Conservation (phyloP, 805 yeast genomes). For the Saitoella complicata region DNA sequence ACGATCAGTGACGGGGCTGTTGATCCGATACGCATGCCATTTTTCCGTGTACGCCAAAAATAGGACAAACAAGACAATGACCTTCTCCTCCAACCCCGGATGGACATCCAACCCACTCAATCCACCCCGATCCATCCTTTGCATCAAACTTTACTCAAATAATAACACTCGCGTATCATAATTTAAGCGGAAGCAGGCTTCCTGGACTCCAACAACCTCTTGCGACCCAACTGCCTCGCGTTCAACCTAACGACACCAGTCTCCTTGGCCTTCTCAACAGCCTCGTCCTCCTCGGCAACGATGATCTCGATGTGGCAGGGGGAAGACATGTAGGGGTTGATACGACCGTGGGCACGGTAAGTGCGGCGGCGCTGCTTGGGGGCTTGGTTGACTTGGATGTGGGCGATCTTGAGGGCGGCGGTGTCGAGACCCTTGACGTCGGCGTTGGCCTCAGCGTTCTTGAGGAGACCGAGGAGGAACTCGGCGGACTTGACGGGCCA, state of each 20-base stretch:
- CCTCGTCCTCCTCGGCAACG: conserved; percentile 88
- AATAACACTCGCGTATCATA: too few species aligned
- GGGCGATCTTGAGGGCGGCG: conserved; percentile 83
- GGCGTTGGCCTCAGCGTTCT: conserved; percentile 98
- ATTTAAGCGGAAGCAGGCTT: too few species aligned
- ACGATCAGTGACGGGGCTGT: too few species aligned
- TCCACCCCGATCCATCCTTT: too few species aligned
- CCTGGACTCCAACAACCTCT: too few species aligned
- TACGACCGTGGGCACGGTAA: conserved; percentile 99
- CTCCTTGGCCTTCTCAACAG: conserved; percentile 80
- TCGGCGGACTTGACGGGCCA: conserved; percentile 99
- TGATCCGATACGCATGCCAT: too few species aligned
- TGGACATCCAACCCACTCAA: too few species aligned
- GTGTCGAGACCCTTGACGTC: conserved; percentile 97
- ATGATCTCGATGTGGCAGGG: conserved; percentile 98
- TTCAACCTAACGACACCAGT: conserved; percentile 10
- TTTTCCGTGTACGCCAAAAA: too few species aligned
- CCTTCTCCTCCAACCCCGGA: too few species aligned
- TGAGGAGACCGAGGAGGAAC: conserved; percentile 83
- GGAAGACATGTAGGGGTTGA: conserved; percentile 95
- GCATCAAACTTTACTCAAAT: too few species aligned
- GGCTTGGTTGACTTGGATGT: conserved; percentile 99
- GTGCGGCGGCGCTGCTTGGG: conserved; percentile 99
- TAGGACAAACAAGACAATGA: too few species aligned
- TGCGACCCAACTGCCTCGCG: too few species aligned